Evolutionary conservation across 129 eudicot genomes (phyloP), one percentile per base, ranked within the genome.

Genomic region (Kitagawia praeruptora): DNA sequence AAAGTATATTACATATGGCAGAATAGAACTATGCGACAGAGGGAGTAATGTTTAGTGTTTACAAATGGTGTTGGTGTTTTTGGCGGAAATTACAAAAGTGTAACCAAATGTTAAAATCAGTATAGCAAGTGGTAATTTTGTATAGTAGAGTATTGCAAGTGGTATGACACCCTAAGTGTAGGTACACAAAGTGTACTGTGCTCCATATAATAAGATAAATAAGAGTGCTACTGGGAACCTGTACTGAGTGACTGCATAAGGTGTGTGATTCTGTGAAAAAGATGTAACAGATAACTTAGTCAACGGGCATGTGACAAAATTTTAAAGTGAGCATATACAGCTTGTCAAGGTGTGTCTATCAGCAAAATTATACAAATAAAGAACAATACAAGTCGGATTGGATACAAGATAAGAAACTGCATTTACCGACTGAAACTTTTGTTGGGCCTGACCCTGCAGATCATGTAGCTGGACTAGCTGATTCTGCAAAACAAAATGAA

Each of bases 401-500:
- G 67, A 75, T 44, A 41, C 39, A 53, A 40, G 21, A 1, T 2
- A 34, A 34, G 8, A 70, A 31, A 21, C 66, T n/a, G 69, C 31
- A 48, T 56, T 72, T 66, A 86, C 89, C 83, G 85, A 80, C 87
- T 87, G 92, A 81, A 89, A 89, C 79, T 87, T 93, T 79, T 85
- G 93, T 76, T 85, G 92, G 58, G 88, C 78, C 84, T 89, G 96
- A 75, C 90, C 87, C 80, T 84, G 92, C 87, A 93, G 77, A 85
- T 93, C 96, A 87, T 93, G 89, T 80, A 93, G 77, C 83, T 93
- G 98, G 9, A 88, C 79, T 81, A 87, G 75, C 76, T 93, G 96
- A 83, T 86, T 90, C 96, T 91, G 93, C 61, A 51, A 14, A 38
- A 42, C 75, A 64, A 37, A 81, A 40, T 44, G 45, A 42, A 58